Evolutionary conservation across 805 yeast species (phyloP), one percentile per base, ranked within the genome.

Genomic region (Candida berthetii): DNA sequence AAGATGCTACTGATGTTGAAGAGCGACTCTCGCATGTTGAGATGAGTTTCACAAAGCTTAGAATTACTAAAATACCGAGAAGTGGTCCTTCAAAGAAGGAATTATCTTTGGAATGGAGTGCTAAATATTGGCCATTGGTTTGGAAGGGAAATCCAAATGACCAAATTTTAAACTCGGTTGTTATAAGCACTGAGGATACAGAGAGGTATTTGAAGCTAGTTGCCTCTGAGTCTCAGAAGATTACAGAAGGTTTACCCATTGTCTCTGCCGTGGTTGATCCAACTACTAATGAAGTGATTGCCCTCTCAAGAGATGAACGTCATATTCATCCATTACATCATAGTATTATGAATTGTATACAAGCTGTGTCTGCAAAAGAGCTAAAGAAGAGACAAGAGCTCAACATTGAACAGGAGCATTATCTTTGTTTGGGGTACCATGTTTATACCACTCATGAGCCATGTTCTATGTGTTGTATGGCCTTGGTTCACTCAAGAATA

Each of bases 401-500:
- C 17, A 38, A 38, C 3, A 42, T 43, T 1, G 31, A 34, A 5
- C 43, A 40, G 34, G 46, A 39, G 35, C 50, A 53, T 25, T 93
- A 93, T 55, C 69, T 93, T 3, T 90, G 98, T 56, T 74, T 82
- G 29, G 76, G 81, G 41, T 72, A 79, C 48, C 80, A 85, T 46
- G 88, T 93, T 0, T 88, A 85, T 55, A 85, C 95, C 1, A 84
- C 96, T 0, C 96, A 89, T 57, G 99, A 93, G 60, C 99, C 99
- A 0, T 93, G 99, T 54, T 76, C 87, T 0, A 93, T 91, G 97
- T 93, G 99, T 55, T 66, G 86, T 7, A 93, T 93, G 99, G 98
- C 98, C 0, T 67, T 93, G 33, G 81, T 90, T 10, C 99, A 93
- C 58, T 91, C 98, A 1, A 69, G 99, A 38, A 74, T 93, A 0